Evolutionary conservation across 306 rosid genomes (phyloP).

Genomic region (Malus orientalis): DNA sequence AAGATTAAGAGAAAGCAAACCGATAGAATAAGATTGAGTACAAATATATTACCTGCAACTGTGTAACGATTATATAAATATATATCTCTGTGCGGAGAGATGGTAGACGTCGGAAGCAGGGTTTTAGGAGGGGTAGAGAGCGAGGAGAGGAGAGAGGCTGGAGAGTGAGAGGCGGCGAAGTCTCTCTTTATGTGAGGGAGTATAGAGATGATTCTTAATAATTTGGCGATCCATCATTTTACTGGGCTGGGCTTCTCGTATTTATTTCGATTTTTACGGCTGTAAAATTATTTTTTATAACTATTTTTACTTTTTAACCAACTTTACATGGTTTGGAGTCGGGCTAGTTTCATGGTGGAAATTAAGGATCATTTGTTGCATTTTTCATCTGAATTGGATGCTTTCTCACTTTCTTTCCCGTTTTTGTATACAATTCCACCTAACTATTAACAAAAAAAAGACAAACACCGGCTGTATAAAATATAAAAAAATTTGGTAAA

Average conservation of each 20-base stretch:
- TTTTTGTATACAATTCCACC: too few species aligned
- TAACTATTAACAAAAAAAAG: too few species aligned
- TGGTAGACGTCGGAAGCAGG: neutral
- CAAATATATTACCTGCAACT: constrained; percentile 8
- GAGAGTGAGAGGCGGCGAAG: constrained; percentile 38
- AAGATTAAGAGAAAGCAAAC: neutral
- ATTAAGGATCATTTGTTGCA: too few species aligned
- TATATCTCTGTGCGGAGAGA: neutral
- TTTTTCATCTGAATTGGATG: too few species aligned
- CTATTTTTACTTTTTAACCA: too few species aligned
- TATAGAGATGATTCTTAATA: neutral
- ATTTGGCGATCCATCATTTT: neutral
- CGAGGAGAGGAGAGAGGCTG: constrained; percentile 11
- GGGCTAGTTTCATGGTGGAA: too few species aligned
- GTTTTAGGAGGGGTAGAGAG: neutral
- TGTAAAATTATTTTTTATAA: neutral
- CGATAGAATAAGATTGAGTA: neutral
- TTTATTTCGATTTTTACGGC: neutral
- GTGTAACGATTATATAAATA: neutral
- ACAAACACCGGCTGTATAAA: too few species aligned
- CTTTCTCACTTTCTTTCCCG: too few species aligned
- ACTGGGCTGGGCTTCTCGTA: constrained; percentile 11
- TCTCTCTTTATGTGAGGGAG: constrained; percentile 15
- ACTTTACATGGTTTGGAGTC: too few species aligned
- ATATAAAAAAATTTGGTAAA: too few species aligned